A percentile compares a stretch with the other conserved stretches of the same genome.
Conservation (phyloP, 495 filamentous ascomycete genomes). For the Penicillium cataractarum region DNA sequence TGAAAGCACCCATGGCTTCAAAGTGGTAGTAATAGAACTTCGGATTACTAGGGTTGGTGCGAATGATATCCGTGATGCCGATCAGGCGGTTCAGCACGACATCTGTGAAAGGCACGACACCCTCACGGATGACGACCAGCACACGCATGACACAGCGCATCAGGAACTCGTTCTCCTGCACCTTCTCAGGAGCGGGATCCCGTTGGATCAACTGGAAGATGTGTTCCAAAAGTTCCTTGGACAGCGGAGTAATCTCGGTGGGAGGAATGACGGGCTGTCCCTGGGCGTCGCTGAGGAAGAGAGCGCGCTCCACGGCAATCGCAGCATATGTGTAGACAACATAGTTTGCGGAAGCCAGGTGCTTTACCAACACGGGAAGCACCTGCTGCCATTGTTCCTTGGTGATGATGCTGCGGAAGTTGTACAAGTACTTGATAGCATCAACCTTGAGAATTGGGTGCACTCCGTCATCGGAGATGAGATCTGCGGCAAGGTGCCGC, state of each 20-base stretch:
- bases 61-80: conserved; percentile 84
- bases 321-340: conserved; percentile 97
- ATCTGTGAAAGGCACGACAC: conserved; percentile 69
- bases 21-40: conserved; percentile 99
- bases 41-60: conserved; percentile 93
- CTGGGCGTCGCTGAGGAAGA: conserved; percentile 75
- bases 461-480: conserved; percentile 64
- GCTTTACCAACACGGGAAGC: conserved; percentile 86
- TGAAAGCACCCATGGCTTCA: conserved; percentile 92
- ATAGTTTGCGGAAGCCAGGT: conserved; percentile 83
- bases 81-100: conserved; percentile 75
- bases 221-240: conserved; percentile 85
- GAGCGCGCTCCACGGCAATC: conserved; percentile 86
- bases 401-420: conserved; percentile 87
- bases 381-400: conserved; percentile 86
- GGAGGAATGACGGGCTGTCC: conserved; percentile 76
- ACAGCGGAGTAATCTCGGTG: conserved; percentile 71
- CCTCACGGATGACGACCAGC: conserved; percentile 86
- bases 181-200: conserved; percentile 79
- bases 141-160: conserved; percentile 99
- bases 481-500: conserved; percentile 81
- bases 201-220: conserved; percentile 90
- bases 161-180: conserved; percentile 98
- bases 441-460: conserved; percentile 93
- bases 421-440: conserved; percentile 95